A percentile compares a stretch with the other conserved stretches of the same genome.
These are phyloP conservation scores for Plenodomus tracheiphilus DNA, from an alignment of 2,329 filamentous ascomycete genomes.

Conservation along the genomic window DNA sequence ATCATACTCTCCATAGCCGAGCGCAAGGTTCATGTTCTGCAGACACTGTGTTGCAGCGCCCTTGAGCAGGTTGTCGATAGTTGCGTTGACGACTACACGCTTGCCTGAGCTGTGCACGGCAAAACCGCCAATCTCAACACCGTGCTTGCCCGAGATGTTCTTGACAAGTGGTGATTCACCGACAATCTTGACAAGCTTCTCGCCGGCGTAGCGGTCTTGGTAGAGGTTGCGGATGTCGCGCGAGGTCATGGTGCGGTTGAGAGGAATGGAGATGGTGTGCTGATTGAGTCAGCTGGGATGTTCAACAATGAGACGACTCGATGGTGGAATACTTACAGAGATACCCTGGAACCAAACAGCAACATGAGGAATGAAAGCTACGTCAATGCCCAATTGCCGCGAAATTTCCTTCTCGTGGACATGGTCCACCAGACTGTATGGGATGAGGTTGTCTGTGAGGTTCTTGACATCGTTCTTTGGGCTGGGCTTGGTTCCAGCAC, in stretches of 20 bases:
- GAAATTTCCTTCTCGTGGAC: constrained; percentile 94
- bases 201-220: constrained; percentile 93
- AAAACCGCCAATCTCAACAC: constrained; percentile 92
- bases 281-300: constrained; percentile 20
- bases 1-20: constrained; percentile 86
- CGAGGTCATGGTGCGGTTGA: constrained; percentile 83
- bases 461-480: constrained; percentile 89
- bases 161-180: constrained; percentile 88
- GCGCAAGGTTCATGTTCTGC: constrained; percentile 93
- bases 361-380: constrained; percentile 91
- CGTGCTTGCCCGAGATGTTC: constrained; percentile 80
- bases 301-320: background rate
- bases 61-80: constrained; percentile 93
- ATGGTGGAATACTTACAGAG: constrained; percentile 53
- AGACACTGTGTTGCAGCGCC: constrained; percentile 91
- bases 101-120: constrained; percentile 89
- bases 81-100: constrained; percentile 90
- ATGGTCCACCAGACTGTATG: constrained; percentile 90
- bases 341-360: constrained; percentile 98
- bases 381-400: constrained; percentile 70
- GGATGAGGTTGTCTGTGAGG: constrained; percentile 84
- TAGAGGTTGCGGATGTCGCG: constrained; percentile 93
- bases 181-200: constrained; percentile 90
- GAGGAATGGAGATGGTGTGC: constrained; percentile 86
- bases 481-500: constrained; percentile 90